Evolutionary conservation across 2,329 filamentous ascomycete species (phyloP).

Genomic region (Chaetothyriales sp.): DNA sequence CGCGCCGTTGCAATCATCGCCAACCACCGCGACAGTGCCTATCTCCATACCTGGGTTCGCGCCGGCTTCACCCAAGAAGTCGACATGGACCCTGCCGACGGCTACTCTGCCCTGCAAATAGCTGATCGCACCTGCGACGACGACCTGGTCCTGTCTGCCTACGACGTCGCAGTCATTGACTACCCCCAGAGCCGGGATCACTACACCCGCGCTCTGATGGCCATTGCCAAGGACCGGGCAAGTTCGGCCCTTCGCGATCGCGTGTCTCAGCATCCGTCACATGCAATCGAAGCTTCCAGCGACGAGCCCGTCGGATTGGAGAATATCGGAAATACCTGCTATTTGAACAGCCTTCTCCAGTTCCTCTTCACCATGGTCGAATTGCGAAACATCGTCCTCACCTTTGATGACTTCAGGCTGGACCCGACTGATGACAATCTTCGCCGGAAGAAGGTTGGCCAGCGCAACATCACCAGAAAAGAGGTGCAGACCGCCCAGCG

Average conservation of each 20-base stretch:
- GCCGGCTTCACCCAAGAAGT: constrained; percentile 41
- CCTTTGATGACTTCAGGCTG: constrained; percentile 59
- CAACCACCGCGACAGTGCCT: constrained; percentile 41
- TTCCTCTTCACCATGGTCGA: constrained; percentile 84
- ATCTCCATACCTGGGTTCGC: constrained; percentile 39
- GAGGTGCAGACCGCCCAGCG: constrained; percentile 52
- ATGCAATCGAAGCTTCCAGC: constrained; percentile 20
- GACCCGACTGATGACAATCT: constrained; percentile 52
- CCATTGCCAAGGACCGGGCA: constrained; percentile 33
- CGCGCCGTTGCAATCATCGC: constrained; percentile 48
- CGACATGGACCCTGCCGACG: constrained; percentile 44
- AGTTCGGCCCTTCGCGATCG: constrained; percentile 22
- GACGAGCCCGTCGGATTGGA: constrained; percentile 70
- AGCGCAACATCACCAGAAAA: constrained; percentile 47
- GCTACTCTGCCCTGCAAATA: constrained; percentile 39
- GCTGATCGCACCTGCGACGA: constrained; percentile 39
- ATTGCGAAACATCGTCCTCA: constrained; percentile 64
- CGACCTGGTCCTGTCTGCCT: constrained; percentile 37
- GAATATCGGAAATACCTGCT: constrained; percentile 97
- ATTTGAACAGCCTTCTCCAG: constrained; percentile 89
- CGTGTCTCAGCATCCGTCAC: constrained; percentile 10
- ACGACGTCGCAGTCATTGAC: constrained; percentile 33
- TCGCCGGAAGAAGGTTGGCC: constrained; percentile 59
- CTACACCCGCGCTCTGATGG: constrained; percentile 34
- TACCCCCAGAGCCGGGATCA: constrained; percentile 32